Conservation (phyloP, 1,284 basidiomycete species). For the Cutaneotrichosporon sp. region DNA sequence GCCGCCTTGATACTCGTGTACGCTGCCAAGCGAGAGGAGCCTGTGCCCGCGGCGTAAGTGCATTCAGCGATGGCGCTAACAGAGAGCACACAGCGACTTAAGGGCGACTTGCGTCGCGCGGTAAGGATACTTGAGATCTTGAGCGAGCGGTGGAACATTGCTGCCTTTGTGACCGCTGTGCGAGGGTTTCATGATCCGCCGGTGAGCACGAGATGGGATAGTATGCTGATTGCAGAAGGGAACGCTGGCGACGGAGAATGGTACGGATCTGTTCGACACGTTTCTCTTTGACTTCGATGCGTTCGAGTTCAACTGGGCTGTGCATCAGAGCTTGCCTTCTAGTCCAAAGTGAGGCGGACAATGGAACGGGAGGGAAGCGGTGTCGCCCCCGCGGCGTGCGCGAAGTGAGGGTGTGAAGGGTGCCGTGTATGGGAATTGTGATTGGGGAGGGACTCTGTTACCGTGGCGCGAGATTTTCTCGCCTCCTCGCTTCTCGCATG, state of each 20-base stretch:
- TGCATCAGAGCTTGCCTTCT: background rate
- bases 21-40: slow-evolving; percentile 11
- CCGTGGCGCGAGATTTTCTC: too few species aligned
- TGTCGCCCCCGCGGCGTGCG: too few species aligned
- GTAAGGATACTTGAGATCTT: slow-evolving; percentile 4
- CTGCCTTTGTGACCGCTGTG: slow-evolving; percentile 11
- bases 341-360: background rate
- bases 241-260: background rate
- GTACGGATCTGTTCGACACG: slow-evolving; percentile 4
- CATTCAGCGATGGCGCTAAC: background rate
- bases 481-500: too few species aligned
- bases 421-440: too few species aligned
- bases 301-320: background rate
- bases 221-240: background rate
- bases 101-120: background rate
- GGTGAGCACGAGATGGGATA: background rate
- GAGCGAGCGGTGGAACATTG: slow-evolving; percentile 9
- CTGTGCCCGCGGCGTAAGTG: background rate
- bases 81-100: background rate
- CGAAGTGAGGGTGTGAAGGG: background rate
- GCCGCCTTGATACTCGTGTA: slow-evolving; percentile 24
- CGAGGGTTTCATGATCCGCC: slow-evolving; percentile 1
- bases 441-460: too few species aligned
- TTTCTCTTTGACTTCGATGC: slow-evolving; percentile 20
- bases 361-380: too few species aligned